Base-by-base conservation (phyloP, 2,329 filamentous ascomycete genomes). In the Leptographium radiaticola region DNA sequence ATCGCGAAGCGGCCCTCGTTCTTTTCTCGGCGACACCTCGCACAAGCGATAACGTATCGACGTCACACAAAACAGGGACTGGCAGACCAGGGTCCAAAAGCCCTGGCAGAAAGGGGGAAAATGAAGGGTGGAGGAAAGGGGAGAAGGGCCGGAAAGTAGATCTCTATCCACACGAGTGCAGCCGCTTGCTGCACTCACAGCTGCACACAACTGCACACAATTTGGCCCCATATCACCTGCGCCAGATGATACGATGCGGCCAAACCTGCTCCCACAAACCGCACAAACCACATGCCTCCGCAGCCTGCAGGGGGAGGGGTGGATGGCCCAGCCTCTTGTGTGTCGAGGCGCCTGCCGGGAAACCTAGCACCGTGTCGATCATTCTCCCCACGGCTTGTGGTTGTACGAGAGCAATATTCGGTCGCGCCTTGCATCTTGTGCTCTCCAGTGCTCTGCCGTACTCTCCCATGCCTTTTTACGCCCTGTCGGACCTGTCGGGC, bases 141-240 rank as follows among this genome's bases (percentile, higher is more conserved):
- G 6, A 15, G 18, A 15, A 31, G 36, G 36, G n/a, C 11, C 48
- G 48, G 48, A 34, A 30, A 36, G 47, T n/a, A n/a, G 47, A 49
- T 49, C 48, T 38, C 20, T 49, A 49, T 49, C 48, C 48, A 49
- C 48, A 49, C 20, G 20, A 40, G 8, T 49, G 48, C 48, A 49
- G 36, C n/a, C 34, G 43, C 12, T 15, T 31, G 33, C 48, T 49
- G 48, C 48, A 49, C 48, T 40, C 36, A 49, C 15, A 18, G 33
- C 48, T 49, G 48, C 48, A 49, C 36, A 49, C 36, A 49, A 49
- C 38, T 49, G 48, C 46, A 48, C 31, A 48, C 18, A 48, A 12
- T 30, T 44, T 20, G 42, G n/a, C 18, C 18, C 30, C 44, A 33
- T 46, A 13, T 25, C 6, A 20, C 9, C 13, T 25, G 42, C 42